Evolutionary conservation across 768 basidiomycete species (phyloP), one percentile per base, ranked within the genome.

Genomic region (Pisolithus marmoratus): DNA sequence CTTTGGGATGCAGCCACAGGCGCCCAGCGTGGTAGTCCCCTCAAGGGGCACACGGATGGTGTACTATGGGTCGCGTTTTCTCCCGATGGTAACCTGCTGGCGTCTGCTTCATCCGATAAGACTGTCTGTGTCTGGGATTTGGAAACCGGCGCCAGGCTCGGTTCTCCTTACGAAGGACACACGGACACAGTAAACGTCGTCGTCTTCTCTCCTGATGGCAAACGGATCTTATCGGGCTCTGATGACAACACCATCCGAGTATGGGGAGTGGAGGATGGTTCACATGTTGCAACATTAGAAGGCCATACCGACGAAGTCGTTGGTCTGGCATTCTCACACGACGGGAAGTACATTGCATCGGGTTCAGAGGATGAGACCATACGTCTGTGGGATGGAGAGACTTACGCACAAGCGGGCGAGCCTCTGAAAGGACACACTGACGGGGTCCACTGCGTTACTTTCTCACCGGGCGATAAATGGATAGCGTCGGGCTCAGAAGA

Each of bases 351-450:
- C 12, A 43, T 66, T 41, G 56, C 49, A 5, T 58, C 61, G 20
- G 58, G 59, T 8, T 62, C 63, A 8, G 1, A 20, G 0, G 61
- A 63, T 46, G 47, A 29, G 0, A 59, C 54, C 5, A 42, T 65
- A 12, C 22, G 24, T 4, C 12, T 59, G 17, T 65, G 65, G 65
- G 52, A 63, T 55, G 53, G 49, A 8, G 37, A 44, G 8, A 63
- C 41, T 2, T 48, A 49, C 11, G 23, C 46, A 3, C 14, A 19
- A 46, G 12, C 43, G 2, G 27, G 24, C 22, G 36, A 24, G 24
- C 24, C 54, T n/a, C 9, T 58, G 38, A 7, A 38, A 20, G 55
- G 55, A 4, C 56, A 57, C 45, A 51, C 27, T 17, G 20, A 15
- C 24, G 6, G 15, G 2, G 49, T 57, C 22, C 2, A 2, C 0